phyloP scores from a whole-genome alignment of 306 rosid species.

The Glycyrrhiza uralensis region DNA sequence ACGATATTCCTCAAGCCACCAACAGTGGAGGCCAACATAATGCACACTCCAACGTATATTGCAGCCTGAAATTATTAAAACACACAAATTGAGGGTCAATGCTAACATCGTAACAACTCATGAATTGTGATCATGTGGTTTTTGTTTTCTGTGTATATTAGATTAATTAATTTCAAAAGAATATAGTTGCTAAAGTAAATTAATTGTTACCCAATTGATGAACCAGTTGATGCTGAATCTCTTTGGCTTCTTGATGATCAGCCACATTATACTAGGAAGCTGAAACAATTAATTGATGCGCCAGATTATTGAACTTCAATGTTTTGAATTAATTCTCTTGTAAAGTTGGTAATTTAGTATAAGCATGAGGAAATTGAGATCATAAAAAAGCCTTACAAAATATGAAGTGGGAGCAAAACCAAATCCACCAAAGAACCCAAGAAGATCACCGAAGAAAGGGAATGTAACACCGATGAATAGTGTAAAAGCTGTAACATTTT shows the following conservation, averaged over 20 bases:
- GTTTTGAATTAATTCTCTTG: background rate
- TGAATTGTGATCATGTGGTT: background rate
- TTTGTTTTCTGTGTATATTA: background rate
- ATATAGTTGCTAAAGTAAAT: background rate
- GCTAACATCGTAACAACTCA: background rate
- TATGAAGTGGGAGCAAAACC: constrained; percentile 91
- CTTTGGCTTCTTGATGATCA: constrained; percentile 79
- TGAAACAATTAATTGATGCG: constrained; percentile 25
- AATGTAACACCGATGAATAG: constrained; percentile 72
- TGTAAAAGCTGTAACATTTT: constrained; percentile 62
- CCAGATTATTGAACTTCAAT: constrained; percentile 5
- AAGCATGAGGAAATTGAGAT: background rate
- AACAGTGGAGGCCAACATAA: constrained; percentile 85
- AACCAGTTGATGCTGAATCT: constrained; percentile 78
- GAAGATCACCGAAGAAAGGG: constrained; percentile 96
- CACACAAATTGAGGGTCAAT: background rate
- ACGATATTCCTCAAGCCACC: constrained; percentile 87
- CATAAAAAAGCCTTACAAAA: constrained; percentile 48
- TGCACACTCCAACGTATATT: constrained; percentile 72
- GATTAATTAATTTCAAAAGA: background rate
- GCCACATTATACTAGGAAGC: constrained; percentile 96
- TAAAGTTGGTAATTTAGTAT: background rate
- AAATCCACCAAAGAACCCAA: constrained; percentile 94
- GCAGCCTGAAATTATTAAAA: constrained; percentile 51
- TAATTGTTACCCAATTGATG: constrained; percentile 73